phyloP scores from a whole-genome alignment of 2,329 filamentous ascomycete genomes.

The Penicillium sp. region DNA sequence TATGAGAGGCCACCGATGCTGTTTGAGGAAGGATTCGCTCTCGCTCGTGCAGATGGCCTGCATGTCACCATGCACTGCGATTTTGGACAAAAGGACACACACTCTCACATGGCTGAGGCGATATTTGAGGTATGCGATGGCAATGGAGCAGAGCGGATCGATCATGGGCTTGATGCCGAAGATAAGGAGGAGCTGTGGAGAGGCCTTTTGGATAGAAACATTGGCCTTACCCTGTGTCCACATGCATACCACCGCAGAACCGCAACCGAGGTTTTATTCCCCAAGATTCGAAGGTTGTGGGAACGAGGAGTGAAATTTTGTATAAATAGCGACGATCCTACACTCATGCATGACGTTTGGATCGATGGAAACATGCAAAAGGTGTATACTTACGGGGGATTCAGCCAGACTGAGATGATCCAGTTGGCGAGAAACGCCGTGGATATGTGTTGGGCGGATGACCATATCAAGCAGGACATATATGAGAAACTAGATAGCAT shows the following conservation, averaged over 20 bases:
- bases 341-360: constrained; percentile 54
- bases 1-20: constrained; percentile 47
- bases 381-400: constrained; percentile 42
- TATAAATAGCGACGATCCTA: constrained; percentile 53
- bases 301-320: constrained; percentile 50
- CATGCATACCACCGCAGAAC: constrained; percentile 44
- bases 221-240: constrained; percentile 47
- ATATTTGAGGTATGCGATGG: constrained; percentile 34
- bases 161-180: constrained; percentile 46
- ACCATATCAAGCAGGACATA: constrained; percentile 35
- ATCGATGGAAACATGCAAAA: constrained; percentile 51
- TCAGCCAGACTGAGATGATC: constrained; percentile 47
- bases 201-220: constrained; percentile 30
- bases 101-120: constrained; percentile 45
- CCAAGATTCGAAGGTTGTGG: constrained; percentile 46
- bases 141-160: constrained; percentile 37
- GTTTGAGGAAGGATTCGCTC: constrained; percentile 45
- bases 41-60: constrained; percentile 17
- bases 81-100: constrained; percentile 52
- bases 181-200: constrained; percentile 35
- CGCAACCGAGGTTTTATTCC: constrained; percentile 45
- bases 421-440: constrained; percentile 45
- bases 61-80: constrained; percentile 54
- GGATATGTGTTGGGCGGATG: constrained; percentile 50
- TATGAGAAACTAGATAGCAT: constrained; percentile 11